A percentile compares a stretch with the other conserved stretches of the same genome.
phyloP scores from a whole-genome alignment of 2,329 filamentous ascomycete genomes.

The Ophioceras dolichostomum region DNA sequence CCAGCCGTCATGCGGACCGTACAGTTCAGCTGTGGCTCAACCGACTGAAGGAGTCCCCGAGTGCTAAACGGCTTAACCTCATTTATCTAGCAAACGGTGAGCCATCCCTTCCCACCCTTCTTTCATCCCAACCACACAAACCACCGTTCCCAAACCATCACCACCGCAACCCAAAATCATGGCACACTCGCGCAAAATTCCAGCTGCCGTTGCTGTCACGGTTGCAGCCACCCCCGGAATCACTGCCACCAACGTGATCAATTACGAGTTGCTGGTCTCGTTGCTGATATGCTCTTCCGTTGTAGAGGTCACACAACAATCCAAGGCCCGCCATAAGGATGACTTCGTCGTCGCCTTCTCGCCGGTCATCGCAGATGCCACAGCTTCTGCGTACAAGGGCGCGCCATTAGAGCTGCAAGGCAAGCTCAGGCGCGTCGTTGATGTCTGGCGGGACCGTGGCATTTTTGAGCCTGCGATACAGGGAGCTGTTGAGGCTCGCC shows the following conservation, averaged over 20 bases:
- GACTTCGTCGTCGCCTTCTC: slow-evolving; percentile 90
- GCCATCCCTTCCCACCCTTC: slow-evolving; percentile 11
- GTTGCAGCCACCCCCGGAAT: background rate
- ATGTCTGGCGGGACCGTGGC: slow-evolving; percentile 79
- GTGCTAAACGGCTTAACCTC: slow-evolving; percentile 76
- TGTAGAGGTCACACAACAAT: slow-evolving; percentile 88
- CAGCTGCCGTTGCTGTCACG: no score
- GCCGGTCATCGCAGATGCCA: slow-evolving; percentile 85
- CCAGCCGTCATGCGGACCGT: slow-evolving; percentile 78
- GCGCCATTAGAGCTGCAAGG: slow-evolving; percentile 74
- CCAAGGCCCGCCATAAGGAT: slow-evolving; percentile 80
- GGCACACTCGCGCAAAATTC: no score
- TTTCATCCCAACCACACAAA: background rate
- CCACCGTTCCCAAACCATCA: background rate
- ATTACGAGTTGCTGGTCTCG: slow-evolving; percentile 1
- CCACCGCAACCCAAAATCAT: no score
- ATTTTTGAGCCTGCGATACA: slow-evolving; percentile 80
- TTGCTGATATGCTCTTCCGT: slow-evolving; percentile 4
- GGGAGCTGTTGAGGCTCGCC: slow-evolving; percentile 63
- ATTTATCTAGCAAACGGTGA: slow-evolving; percentile 92
- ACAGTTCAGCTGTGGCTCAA: slow-evolving; percentile 90
- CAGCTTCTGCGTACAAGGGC: slow-evolving; percentile 80
- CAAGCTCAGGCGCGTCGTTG: slow-evolving; percentile 78
- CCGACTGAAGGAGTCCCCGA: slow-evolving; percentile 74
- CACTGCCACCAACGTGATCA: no score